Base-by-base conservation (phyloP, 2,329 filamentous ascomycete genomes). In the Tolypocladium cylindrosporum region DNA sequence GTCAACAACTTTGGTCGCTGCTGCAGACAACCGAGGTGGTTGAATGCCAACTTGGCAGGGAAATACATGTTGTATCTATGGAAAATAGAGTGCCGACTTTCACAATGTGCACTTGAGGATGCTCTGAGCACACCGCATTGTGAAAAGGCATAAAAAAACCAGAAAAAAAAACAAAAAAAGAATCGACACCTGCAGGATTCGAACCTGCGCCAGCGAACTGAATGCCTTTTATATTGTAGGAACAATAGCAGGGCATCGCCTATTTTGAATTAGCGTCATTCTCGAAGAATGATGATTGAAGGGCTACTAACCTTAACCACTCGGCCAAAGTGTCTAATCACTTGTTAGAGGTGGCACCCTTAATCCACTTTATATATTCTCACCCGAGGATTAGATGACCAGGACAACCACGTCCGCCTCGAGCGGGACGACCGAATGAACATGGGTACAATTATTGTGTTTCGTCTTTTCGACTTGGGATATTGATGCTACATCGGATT, bases 151-250 rank as follows among this genome's bases (percentile, higher is more conserved):
- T 27, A 27, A 27, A 27, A 27, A 45, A 53, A 16, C 40, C n/a
- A n/a, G n/a, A 42, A 42, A 52, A 52, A 37, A 0, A 10, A 52
- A 14, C 21, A 50, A 50, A 54, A 55, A 39, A 8, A 21, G 9
- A 27, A 27, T 8, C 57, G 57, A 58, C 57, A 55, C 43, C 57
- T 58, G 53, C 54, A 58, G 57, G 56, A 54, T 54, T 57, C 56
- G 56, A 55, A 58, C 53, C 53, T 55, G 27, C 53, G 43, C 57
- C 19, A 34, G 40, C 56, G 56, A 57, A 57, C 40, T 34, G 40
- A 57, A 34, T 40, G 56, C 50, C 56, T 57, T 6, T 8, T 16
- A 34, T 9, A 31, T 55, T 3, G 8, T 27, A 13, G 3, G 8
- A 37, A 34, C 31, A 34, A 34, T 34, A 34, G 31, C 31, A 34